Evolutionary conservation across 441 rosid species (phyloP).

Genomic region (Aquilaria agallochum): DNA sequence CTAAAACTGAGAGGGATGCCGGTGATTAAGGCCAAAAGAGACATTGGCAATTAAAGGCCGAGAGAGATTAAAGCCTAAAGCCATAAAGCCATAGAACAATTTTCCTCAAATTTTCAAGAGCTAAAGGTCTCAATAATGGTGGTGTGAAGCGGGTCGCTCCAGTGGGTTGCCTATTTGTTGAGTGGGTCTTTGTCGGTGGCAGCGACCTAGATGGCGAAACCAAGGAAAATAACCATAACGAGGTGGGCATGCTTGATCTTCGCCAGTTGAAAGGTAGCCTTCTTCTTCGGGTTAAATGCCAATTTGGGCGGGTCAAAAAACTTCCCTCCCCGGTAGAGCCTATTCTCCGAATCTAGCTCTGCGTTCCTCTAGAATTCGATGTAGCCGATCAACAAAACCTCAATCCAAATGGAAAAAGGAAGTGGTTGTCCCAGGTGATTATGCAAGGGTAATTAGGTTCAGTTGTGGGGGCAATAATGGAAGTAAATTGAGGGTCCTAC

Average conservation of each 20-base stretch:
- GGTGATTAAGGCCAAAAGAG: too few relatives aligned
- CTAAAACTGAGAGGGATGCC: too few relatives aligned
- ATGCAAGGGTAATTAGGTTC: too few relatives aligned
- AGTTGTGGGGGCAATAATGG: too few relatives aligned
- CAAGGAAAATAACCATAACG: constrained; percentile 87
- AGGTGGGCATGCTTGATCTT: constrained; percentile 97
- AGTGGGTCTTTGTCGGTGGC: constrained; percentile 85
- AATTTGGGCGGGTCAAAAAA: constrained; percentile 80
- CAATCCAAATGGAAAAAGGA: constrained; percentile 87
- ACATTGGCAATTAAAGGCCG: too few relatives aligned
- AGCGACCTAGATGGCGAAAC: constrained; percentile 83
- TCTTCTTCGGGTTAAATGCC: constrained; percentile 85
- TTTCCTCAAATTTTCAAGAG: constrained; percentile 27
- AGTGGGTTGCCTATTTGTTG: constrained; percentile 94
- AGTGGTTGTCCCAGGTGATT: constrained; percentile 74
- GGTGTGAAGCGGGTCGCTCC: constrained; percentile 95
- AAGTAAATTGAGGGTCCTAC: too few relatives aligned
- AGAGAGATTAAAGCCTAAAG: too few relatives aligned
- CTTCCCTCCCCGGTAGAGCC: constrained; percentile 77
- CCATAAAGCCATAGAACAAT: too few relatives aligned
- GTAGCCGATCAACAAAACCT: constrained; percentile 79
- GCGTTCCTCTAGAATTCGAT: constrained; percentile 95
- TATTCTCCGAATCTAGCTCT: constrained; percentile 88
- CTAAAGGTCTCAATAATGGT: constrained; percentile 77
- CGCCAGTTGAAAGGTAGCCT: constrained; percentile 75